Evolutionary conservation across 306 rosid genomes (phyloP), one percentile per base, ranked within the genome.

Genomic region (Chamaecrista fasciculata): DNA sequence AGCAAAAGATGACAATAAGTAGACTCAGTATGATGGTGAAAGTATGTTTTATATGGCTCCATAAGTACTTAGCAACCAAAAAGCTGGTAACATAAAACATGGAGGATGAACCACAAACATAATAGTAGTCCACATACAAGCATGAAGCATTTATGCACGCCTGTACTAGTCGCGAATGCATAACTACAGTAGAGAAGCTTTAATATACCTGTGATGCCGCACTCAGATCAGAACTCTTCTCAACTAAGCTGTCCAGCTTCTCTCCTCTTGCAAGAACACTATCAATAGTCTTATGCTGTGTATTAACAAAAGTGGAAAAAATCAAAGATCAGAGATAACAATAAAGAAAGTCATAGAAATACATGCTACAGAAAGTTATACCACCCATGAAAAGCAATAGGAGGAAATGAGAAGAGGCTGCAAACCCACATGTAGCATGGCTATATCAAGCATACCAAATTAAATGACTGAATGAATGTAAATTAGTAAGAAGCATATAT

Each of bases 181-280:
- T 31, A 59, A 33, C 57, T 21, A 74, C 26, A 73, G 51, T 44
- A 75, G 36, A 31, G 46, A 37, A 46, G 49, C 40, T 46, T 59
- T 28, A 48, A 39, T 58, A 26, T 77, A 95, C 99, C 97, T 95
- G 99, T 5, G 97, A 95, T 25, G 99, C 86, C 43, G 95, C 86
- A 86, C 99, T 95, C 72, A 95, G 95, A 82, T 95, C 99, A 44
- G 99, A 95, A 83, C 99, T 95, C 89, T 95, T 95, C 80, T 88
- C 97, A 28, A 95, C 99, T 78, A 91, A 87, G 76, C 99, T 95
- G 84, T 95, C 99, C 86, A 95, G 83, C 75, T 34, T 91, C 86
- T 95, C 99, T 62, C 99, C 99, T 62, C 97, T 89, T 57, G 82
- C 97, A 83, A 95, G 97, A 60, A 95, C 99, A 19, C 99, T 91